Conservation (phyloP, 345 rosid species). For the Eutrema yunnanense region DNA sequence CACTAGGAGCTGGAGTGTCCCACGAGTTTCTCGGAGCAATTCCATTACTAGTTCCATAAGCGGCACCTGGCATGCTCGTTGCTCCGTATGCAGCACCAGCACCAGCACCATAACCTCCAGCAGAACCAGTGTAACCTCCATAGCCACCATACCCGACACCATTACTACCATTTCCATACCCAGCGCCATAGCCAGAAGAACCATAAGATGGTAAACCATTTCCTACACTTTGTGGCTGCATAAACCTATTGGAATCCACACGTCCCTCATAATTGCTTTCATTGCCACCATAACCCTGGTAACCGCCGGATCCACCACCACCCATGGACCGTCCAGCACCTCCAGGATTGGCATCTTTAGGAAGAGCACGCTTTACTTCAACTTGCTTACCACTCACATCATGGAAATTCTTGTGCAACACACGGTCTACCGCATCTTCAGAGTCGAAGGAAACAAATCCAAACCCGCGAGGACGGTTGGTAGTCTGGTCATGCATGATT, state of each 20-base stretch:
- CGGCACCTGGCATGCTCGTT: constrained; percentile 6
- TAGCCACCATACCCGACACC: constrained; percentile 73
- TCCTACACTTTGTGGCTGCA: constrained; percentile 57
- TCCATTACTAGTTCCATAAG: constrained; percentile 17
- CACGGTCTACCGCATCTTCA: constrained; percentile 87
- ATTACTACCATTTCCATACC: constrained; percentile 72
- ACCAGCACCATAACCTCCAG: constrained; percentile 59
- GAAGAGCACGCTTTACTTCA: constrained; percentile 93
- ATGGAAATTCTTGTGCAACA: constrained; percentile 76
- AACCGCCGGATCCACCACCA: constrained; percentile 66
- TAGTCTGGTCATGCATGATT: constrained; percentile 87
- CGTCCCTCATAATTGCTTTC: constrained; percentile 57
- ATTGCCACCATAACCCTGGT: constrained; percentile 60
- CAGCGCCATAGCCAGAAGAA: constrained; percentile 60
- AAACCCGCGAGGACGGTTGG: constrained; percentile 92
- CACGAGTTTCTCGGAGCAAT: constrained; percentile 54
- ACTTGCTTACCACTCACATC: constrained; percentile 90
- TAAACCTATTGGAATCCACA: constrained; percentile 70
- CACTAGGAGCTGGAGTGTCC: constrained; percentile 66
- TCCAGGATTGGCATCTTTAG: constrained; percentile 91
- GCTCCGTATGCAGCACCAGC: constrained; percentile 40
- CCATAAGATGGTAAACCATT: constrained; percentile 75
- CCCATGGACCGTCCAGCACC: constrained; percentile 59
- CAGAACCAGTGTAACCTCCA: constrained; percentile 56
- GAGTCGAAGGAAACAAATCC: constrained; percentile 86